Conservation (phyloP, 345 rosid genomes). For the Boechera stricta region DNA sequence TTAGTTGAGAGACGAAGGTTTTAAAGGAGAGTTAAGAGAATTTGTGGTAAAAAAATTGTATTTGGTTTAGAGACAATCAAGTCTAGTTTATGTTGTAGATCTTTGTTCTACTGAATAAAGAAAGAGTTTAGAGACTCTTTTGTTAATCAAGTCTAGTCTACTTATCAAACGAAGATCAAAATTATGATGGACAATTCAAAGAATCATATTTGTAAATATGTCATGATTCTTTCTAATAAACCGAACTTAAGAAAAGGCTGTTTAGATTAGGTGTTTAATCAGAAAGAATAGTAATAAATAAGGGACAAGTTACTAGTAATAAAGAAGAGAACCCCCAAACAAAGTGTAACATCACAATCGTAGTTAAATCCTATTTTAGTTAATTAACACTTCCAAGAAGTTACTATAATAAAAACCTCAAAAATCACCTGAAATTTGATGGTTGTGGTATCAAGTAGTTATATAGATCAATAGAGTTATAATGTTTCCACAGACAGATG, state of each 20-base stretch:
- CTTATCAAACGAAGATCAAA: not conserved
- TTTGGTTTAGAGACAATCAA: constrained; percentile 6
- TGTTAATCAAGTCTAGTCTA: no score
- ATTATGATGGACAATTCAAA: no score
- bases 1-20: not conserved
- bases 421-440: no score
- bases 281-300: not conserved
- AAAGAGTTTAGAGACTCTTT: no score
- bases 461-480: no score
- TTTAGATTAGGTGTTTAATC: not conserved
- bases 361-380: no score
- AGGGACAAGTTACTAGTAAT: not conserved
- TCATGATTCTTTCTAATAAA: constrained; percentile 9
- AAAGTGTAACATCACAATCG: not conserved
- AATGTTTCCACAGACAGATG: no score
- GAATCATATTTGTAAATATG: not conserved
- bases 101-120: not conserved
- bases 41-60: not conserved
- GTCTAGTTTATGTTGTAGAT: not conserved
- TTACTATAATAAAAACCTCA: no score
- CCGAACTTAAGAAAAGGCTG: not conserved
- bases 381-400: no score
- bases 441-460: no score
- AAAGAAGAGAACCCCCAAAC: not conserved
- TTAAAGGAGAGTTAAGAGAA: not conserved